Conservation (phyloP, 2,329 filamentous ascomycete genomes). For the Hypoxylon sp. region DNA sequence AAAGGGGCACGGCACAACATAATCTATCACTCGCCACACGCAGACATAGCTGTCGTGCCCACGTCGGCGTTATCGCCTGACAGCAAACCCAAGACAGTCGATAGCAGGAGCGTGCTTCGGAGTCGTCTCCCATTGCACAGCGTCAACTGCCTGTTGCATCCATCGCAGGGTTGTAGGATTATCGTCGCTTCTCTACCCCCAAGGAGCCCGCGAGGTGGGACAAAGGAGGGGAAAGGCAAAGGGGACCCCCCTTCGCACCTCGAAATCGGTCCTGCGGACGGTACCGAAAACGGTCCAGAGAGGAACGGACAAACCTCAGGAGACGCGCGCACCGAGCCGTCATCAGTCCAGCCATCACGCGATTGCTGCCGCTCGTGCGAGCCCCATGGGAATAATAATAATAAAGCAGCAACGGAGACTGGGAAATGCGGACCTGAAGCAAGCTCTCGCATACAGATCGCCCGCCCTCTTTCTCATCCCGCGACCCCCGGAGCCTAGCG, state of each 20-base stretch:
- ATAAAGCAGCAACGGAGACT: not conserved
- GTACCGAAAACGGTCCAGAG: slow-evolving; percentile 10
- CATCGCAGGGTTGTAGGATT: slow-evolving; percentile 6
- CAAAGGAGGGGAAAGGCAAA: slow-evolving; percentile 22
- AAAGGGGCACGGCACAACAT: slow-evolving; percentile 18
- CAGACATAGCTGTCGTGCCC: slow-evolving; percentile 15
- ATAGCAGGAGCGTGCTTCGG: slow-evolving; percentile 15
- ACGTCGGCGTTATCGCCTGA: slow-evolving; percentile 19
- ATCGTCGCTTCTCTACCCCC: slow-evolving; percentile 15
- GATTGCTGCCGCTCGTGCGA: slow-evolving; percentile 23
- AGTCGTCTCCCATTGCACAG: slow-evolving; percentile 25
- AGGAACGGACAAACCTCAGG: slow-evolving; percentile 17
- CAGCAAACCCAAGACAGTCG: slow-evolving; percentile 17
- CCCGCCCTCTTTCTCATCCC: not conserved
- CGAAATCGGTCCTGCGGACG: slow-evolving; percentile 9
- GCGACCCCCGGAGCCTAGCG: slow-evolving; percentile 28
- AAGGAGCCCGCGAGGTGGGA: slow-evolving; percentile 21
- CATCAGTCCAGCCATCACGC: slow-evolving; percentile 37
- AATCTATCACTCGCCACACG: slow-evolving; percentile 19
- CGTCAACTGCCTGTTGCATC: slow-evolving; percentile 20
- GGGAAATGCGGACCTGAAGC: not conserved
- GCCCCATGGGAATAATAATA: slow-evolving; percentile 3
- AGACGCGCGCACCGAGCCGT: slow-evolving; percentile 22
- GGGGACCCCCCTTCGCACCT: slow-evolving; percentile 12
- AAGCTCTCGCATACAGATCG: slow-evolving; percentile 17